Base-by-base conservation (phyloP, 441 rosid species). In the California macrophylla region DNA sequence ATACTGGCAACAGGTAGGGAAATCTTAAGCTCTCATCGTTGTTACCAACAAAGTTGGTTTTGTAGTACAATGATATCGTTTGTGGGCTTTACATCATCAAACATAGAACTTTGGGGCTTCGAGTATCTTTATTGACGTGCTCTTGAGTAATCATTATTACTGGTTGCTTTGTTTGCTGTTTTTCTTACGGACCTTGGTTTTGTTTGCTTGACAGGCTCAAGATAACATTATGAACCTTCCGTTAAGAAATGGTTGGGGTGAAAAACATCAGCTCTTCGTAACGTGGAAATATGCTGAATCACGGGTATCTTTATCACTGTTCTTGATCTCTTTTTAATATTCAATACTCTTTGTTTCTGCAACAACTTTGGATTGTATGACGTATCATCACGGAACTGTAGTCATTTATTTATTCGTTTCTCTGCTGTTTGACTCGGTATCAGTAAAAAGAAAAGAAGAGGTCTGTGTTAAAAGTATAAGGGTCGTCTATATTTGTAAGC, bases 211-310 rank as follows among this genome's bases (percentile, higher is more conserved):
- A 56, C 63, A 56, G 63, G 63, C 63, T 96, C 99, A 89, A 64
- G 98, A 95, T 75, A 89, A 88, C 80, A 82, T 90, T 2, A 81
- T 78, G 89, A 92, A 85, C 82, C 90, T 92, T 79, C 90, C 86
- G 36, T 79, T 95, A 76, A 72, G 92, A 73, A 95, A 87, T 83
- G 97, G 93, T 20, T 95, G 99, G 97, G 99, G 98, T n/a, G 96
- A 88, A 74, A 95, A 95, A 79, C 99, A 95, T 79, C 80, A 42
- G 13, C 90, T 84, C 76, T 95, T 85, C 73, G 85, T 95, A 13
- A 89, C 89, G 74, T 92, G 99, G 98, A 92, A 92, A 81, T 81
- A 86, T 77, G 78, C 82, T 74, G 99, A 92, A 81, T 88, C 98
- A 72, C 90, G 82, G 98, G 99, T 95, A 82, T 71, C 64, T 28